Evolutionary conservation across 495 filamentous ascomycete species (phyloP).

Genomic region (Penicillium macrosclerotiorum): DNA sequence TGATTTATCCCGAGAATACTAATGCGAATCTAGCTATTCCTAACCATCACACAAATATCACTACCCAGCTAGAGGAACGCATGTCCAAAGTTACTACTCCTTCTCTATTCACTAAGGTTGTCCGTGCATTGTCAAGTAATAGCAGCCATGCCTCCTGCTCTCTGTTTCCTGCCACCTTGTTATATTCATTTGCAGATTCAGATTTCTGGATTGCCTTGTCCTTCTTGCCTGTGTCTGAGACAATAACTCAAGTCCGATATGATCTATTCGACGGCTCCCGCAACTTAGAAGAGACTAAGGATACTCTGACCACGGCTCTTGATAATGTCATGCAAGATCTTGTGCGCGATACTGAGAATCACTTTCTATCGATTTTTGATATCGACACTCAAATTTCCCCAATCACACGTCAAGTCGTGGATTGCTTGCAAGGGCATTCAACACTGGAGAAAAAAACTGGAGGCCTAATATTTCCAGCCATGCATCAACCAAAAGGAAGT

Average conservation of each 20-base stretch:
- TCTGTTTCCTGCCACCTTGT: slow-evolving; percentile 13
- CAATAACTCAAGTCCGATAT: slow-evolving; percentile 20
- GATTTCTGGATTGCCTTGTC: slow-evolving; percentile 14
- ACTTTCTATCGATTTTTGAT: not conserved
- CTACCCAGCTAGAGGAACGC: slow-evolving; percentile 3
- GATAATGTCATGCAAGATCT: not conserved
- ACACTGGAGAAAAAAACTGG: slow-evolving; percentile 29
- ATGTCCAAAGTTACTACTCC: not conserved
- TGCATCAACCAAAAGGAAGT: slow-evolving; percentile 29
- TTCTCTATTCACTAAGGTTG: slow-evolving; percentile 6
- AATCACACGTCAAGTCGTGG: slow-evolving; percentile 14
- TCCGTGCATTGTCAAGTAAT: not conserved
- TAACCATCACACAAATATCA: not conserved
- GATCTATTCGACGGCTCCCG: slow-evolving; percentile 14
- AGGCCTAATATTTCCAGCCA: slow-evolving; percentile 27
- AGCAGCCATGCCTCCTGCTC: slow-evolving; percentile 4
- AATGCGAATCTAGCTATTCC: not conserved
- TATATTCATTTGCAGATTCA: slow-evolving; percentile 16
- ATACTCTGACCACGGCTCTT: not conserved
- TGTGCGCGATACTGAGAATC: slow-evolving; percentile 3
- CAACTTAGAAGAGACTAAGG: not conserved
- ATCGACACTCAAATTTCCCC: not conserved
- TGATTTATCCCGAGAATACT: not conserved
- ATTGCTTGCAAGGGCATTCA: slow-evolving; percentile 24
- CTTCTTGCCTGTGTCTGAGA: slow-evolving; percentile 19